Conservation (phyloP, 2,329 filamentous ascomycete genomes). For the Aspergillus bombycis region DNA sequence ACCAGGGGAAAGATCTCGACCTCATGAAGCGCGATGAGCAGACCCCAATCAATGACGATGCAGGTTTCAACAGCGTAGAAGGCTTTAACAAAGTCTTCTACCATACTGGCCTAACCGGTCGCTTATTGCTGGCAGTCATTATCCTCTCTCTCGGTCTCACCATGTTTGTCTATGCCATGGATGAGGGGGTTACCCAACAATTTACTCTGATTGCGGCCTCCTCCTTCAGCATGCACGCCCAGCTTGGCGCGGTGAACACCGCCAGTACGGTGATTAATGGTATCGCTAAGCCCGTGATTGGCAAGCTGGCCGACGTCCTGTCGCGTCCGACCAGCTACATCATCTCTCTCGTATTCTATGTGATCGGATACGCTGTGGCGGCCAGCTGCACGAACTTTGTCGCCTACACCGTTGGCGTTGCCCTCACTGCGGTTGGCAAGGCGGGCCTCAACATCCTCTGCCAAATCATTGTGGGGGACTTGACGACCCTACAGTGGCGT, state of each 20-base stretch:
- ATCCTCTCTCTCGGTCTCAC: background rate
- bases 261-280: background rate
- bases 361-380: background rate
- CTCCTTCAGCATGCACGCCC: background rate
- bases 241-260: background rate
- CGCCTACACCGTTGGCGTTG: constrained; percentile 30
- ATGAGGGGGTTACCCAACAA: background rate
- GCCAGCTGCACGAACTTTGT: constrained; percentile 21
- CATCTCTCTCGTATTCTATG: background rate
- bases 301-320: background rate
- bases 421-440: constrained; percentile 32
- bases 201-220: background rate
- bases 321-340: background rate
- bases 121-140: background rate
- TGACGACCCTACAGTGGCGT: constrained; percentile 34
- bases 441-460: constrained; percentile 32
- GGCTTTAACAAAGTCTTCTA: background rate
- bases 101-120: background rate
- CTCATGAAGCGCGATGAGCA: background rate
- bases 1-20: background rate
- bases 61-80: background rate
- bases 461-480: constrained; percentile 33
- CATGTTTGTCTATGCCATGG: background rate
- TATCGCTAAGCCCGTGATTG: background rate
- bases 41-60: background rate